Evolutionary conservation across 2,329 filamentous ascomycete species (phyloP), one percentile per base, ranked within the genome.

Genomic region (Erysiphe pulchra): DNA sequence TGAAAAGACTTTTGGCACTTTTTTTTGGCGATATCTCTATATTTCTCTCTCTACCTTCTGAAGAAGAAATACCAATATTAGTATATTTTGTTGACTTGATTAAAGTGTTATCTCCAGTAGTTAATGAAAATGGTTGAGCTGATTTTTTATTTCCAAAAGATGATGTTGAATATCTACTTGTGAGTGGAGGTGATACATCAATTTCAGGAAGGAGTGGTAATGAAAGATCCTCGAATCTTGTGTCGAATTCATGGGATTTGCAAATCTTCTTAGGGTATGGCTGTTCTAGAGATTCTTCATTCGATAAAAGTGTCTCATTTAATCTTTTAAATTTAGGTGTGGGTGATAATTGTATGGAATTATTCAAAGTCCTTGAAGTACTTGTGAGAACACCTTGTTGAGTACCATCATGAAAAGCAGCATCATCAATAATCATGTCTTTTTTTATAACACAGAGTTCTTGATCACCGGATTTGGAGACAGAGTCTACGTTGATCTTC

Each of bases 101-200:
- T 13, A 55, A 48, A 2, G 55, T 59, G 24, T 56, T 52, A 30
- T 57, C 51, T 16, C 56, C 57, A 45, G 59, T 59, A 3, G 54
- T 58, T 36, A 59, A 59, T 13, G 56, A 59, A 14, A 57, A 57
- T n/a, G 52, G 52, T 45, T 57, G 53, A 36, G 50, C 34, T 45
- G 49, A 48, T n/a, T 46, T 42, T 45, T 52, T 47, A 40, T 51
- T 47, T 32, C 47, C 38, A 47, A 49, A 51, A 20, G 53, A 20
- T 45, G 49, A 45, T 32, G 42, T 49, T 31, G 51, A 49, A 45
- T 56, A 49, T 45, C 49, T 47, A 54, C 52, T 53, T 6, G 53
- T 47, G 20, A 55, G 46, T 4, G 51, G 51, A 4, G 51, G 44
- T 38, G 16, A 18, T 38, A 11, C 10, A 8, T 38, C 36, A 20